A percentile compares a stretch with the other conserved stretches of the same genome.
phyloP scores from a whole-genome alignment of 1,139 yeast species.

The Lodderomyces elongisporus region DNA sequence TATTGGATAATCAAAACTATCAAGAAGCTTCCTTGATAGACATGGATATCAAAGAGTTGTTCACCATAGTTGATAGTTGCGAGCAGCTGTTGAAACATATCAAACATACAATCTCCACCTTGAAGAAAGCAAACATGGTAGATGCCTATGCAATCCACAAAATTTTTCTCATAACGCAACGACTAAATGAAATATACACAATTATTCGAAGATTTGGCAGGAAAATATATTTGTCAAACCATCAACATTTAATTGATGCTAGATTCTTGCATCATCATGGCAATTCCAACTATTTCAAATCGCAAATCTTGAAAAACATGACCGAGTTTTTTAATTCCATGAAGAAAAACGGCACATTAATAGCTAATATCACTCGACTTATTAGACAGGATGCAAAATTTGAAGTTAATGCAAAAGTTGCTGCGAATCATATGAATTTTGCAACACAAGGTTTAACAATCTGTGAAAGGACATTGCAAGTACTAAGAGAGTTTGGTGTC shows the following conservation, averaged over 20 bases:
- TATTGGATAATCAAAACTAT: slow-evolving; percentile 15
- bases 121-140: slow-evolving; percentile 17
- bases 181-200: slow-evolving; percentile 45
- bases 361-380: slow-evolving; percentile 47
- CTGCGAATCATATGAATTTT: slow-evolving; percentile 38
- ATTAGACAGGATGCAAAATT: slow-evolving; percentile 41
- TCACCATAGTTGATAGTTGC: slow-evolving; percentile 20
- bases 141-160: slow-evolving; percentile 42
- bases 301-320: slow-evolving; percentile 27
- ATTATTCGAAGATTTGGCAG: slow-evolving; percentile 42
- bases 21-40: slow-evolving; percentile 36
- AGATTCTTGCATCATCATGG: slow-evolving; percentile 28
- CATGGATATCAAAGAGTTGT: slow-evolving; percentile 36
- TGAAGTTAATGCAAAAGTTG: slow-evolving; percentile 31
- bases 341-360: slow-evolving; percentile 48
- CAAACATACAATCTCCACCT: slow-evolving; percentile 21
- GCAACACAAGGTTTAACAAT: slow-evolving; percentile 26
- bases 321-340: slow-evolving; percentile 43
- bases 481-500: slow-evolving; percentile 31
- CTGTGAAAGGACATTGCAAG: slow-evolving; percentile 20
- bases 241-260: slow-evolving; percentile 36
- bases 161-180: slow-evolving; percentile 39
- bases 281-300: slow-evolving; percentile 24
- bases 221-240: slow-evolving; percentile 38
- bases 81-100: slow-evolving; percentile 21